Conservation (phyloP, 2,329 filamentous ascomycete species). For the Dothistroma pini region DNA sequence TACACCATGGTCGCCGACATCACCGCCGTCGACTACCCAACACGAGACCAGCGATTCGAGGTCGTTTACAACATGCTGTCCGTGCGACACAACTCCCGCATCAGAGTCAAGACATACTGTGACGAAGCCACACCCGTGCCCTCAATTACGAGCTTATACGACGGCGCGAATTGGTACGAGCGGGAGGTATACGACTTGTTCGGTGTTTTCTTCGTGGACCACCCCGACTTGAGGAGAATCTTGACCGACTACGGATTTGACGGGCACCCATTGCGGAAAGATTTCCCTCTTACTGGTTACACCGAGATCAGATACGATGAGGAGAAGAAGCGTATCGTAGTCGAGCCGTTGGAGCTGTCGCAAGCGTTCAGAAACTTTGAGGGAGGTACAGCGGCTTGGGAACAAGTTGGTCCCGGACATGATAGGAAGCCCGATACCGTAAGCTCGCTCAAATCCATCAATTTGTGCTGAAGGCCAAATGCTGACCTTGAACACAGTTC, state of each 20-base stretch:
- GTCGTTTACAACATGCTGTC: constrained; percentile 96
- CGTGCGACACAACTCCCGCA: constrained; percentile 92
- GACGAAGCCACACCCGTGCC: constrained; percentile 94
- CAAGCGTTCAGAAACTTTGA: constrained; percentile 99
- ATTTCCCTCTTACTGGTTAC: constrained; percentile 97
- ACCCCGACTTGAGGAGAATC: constrained; percentile 93
- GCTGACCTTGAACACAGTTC: constrained; percentile 53
- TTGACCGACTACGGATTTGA: constrained; percentile 99
- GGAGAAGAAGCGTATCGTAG: constrained; percentile 99
- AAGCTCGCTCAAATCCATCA: constrained; percentile 30
- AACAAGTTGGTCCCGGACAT: constrained; percentile 66
- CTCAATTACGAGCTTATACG: constrained; percentile 78
- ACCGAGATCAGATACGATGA: constrained; percentile 98
- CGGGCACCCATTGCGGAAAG: constrained; percentile 93
- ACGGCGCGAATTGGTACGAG: constrained; percentile 99
- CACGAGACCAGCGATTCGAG: constrained; percentile 92
- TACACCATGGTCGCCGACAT: constrained; percentile 92
- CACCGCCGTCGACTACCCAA: constrained; percentile 93
- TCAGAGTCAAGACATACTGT: constrained; percentile 97
- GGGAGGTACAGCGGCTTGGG: constrained; percentile 59
- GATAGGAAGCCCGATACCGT: constrained; percentile 73
- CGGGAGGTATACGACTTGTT: constrained; percentile 97
- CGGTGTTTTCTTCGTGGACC: constrained; percentile 91
- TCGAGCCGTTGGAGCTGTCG: constrained; percentile 94
- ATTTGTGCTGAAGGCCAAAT: constrained; percentile 6